These are phyloP conservation scores for Chlorella sp. DNA, from an alignment of 139 green algal species.

Conservation along the genomic window DNA sequence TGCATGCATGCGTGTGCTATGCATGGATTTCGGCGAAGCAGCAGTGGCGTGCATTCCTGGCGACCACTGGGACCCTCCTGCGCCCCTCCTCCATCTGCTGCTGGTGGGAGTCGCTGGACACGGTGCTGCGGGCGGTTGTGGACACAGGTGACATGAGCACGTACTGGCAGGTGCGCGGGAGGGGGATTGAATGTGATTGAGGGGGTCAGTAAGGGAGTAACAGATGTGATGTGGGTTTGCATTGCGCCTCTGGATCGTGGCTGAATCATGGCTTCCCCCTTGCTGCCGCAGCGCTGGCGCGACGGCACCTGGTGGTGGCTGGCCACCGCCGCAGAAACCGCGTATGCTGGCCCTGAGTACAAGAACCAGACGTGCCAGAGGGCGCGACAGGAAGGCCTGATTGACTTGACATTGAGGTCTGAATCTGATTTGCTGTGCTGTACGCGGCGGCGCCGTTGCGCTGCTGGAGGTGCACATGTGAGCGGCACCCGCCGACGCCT, in stretches of 20 bases:
- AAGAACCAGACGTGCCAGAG: neutral
- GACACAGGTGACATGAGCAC: neutral
- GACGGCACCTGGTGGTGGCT: slow-evolving; percentile 24
- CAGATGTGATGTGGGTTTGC: too few species aligned
- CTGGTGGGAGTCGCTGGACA: slow-evolving; percentile 1
- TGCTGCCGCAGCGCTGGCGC: neutral
- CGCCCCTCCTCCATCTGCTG: neutral
- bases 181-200: too few species aligned
- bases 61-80: too few species aligned
- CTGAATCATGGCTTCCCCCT: too few species aligned
- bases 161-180: neutral
- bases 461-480: too few species aligned
- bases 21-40: too few species aligned
- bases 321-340: neutral
- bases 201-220: too few species aligned
- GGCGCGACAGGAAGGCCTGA: neutral
- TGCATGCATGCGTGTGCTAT: too few species aligned
- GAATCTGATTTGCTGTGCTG: neutral
- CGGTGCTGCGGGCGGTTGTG: neutral
- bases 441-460: too few species aligned
- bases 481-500: too few species aligned
- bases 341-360: neutral
- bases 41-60: too few species aligned
- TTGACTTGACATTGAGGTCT: neutral
- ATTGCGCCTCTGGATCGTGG: too few species aligned